Conservation (phyloP, 2,329 filamentous ascomycete genomes). For the Metarhizium sp. region DNA sequence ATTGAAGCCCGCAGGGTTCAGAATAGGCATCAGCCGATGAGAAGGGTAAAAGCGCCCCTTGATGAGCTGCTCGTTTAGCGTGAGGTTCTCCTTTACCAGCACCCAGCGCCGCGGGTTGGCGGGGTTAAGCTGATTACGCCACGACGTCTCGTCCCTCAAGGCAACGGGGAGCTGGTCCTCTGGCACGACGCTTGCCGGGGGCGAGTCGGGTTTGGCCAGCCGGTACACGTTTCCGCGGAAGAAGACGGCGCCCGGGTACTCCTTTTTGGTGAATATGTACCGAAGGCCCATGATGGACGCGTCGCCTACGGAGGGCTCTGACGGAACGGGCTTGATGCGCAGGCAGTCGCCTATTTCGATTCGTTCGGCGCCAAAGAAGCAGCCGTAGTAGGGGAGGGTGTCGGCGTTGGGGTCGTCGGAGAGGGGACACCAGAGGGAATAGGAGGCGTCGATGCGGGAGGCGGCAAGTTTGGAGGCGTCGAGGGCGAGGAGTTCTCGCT, state of each 20-base stretch:
- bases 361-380: conserved; percentile 42
- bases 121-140: conserved; percentile 26
- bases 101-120: conserved; percentile 26
- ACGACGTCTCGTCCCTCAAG: conserved; percentile 29
- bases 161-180: conserved; percentile 32
- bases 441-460: conserved; percentile 37
- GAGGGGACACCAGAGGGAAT: conserved; percentile 35
- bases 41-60: conserved; percentile 51
- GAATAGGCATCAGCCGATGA: conserved; percentile 40
- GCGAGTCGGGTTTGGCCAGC: conserved; percentile 18
- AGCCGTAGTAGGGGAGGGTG: conserved; percentile 31
- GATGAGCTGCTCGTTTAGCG: conserved; percentile 37
- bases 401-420: conserved; percentile 21
- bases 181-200: conserved; percentile 18
- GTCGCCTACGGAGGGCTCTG: conserved; percentile 25
- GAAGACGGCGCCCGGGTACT: conserved; percentile 25
- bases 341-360: conserved; percentile 38
- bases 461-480: conserved; percentile 44
- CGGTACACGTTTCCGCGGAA: conserved; percentile 33
- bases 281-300: conserved; percentile 28
- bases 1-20: conserved; percentile 31
- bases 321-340: conserved; percentile 32
- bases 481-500: conserved; percentile 31
- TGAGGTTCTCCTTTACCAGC: conserved; percentile 34
- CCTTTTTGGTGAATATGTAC: conserved; percentile 28